These are phyloP conservation scores for Yueomyces sinensis DNA, from an alignment of 805 yeast species.

Conservation along the genomic window DNA sequence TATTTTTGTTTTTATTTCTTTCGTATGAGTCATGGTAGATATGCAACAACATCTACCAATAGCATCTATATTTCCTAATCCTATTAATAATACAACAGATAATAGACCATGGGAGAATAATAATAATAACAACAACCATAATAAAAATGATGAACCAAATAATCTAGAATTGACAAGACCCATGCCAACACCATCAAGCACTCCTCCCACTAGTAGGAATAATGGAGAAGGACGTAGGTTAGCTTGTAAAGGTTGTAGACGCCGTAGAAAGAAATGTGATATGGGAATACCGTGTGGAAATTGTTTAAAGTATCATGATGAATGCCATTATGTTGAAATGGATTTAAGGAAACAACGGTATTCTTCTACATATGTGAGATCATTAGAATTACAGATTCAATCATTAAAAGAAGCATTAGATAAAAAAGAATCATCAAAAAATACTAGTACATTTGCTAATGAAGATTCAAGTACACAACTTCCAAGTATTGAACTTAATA, in stretches of 20 bases:
- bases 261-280: slow-evolving; percentile 34
- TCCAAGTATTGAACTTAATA: no score
- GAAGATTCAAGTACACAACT: neutral
- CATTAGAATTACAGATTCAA: slow-evolving; percentile 26
- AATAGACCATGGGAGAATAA: no score
- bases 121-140: neutral
- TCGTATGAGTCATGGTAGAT: no score
- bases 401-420: slow-evolving; percentile 13
- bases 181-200: neutral
- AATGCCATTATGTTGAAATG: slow-evolving; percentile 33
- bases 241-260: slow-evolving; percentile 24
- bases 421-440: slow-evolving; percentile 10
- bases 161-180: neutral
- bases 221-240: slow-evolving; percentile 6
- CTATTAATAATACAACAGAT: no score
- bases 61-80: no score
- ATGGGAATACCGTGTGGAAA: slow-evolving; percentile 35
- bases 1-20: no score
- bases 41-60: no score
- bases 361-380: slow-evolving; percentile 35
- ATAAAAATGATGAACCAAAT: neutral
- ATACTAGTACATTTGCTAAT: neutral
- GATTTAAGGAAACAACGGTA: slow-evolving; percentile 42
- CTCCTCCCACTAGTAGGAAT: neutral
- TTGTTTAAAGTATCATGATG: slow-evolving; percentile 30